Conservation (phyloP, 2,329 filamentous ascomycete species). For the Pseudogymnoascus sp. region DNA sequence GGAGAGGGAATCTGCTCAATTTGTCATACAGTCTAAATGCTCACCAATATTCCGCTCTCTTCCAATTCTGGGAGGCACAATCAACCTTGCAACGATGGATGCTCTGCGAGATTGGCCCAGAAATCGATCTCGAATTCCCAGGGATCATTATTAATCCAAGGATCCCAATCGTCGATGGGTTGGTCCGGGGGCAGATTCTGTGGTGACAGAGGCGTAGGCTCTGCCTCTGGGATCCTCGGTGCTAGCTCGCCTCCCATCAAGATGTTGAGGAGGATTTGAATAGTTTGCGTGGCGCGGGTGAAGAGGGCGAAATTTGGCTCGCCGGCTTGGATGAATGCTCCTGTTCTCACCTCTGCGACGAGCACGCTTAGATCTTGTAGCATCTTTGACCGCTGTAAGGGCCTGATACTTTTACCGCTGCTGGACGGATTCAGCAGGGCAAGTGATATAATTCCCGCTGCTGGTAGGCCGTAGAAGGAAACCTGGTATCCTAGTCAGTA, state of each 20-base stretch:
- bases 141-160: conserved; percentile 16
- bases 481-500: conserved; percentile 19
- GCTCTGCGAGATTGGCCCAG: conserved; percentile 27
- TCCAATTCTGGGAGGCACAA: not conserved
- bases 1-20: not conserved
- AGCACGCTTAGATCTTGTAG: conserved; percentile 27
- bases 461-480: conserved; percentile 29
- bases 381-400: conserved; percentile 16
- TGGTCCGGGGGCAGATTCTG: not conserved
- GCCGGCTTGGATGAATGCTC: conserved; percentile 22
- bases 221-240: not conserved
- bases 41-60: not conserved
- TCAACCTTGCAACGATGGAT: conserved; percentile 19
- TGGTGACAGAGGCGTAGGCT: not conserved
- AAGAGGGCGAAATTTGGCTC: conserved; percentile 27
- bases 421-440: conserved; percentile 19
- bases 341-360: conserved; percentile 27
- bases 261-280: conserved; percentile 23
- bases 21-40: not conserved
- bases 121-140: conserved; percentile 28
- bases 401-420: not conserved
- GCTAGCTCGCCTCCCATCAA: conserved; percentile 3
- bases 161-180: conserved; percentile 11
- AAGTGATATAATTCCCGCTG: conserved; percentile 28
- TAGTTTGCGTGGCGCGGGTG: conserved; percentile 24